These are phyloP conservation scores for Backusella tarrabulga DNA, from an alignment of 192 early-diverging fungal genomes.

Conservation along the genomic window DNA sequence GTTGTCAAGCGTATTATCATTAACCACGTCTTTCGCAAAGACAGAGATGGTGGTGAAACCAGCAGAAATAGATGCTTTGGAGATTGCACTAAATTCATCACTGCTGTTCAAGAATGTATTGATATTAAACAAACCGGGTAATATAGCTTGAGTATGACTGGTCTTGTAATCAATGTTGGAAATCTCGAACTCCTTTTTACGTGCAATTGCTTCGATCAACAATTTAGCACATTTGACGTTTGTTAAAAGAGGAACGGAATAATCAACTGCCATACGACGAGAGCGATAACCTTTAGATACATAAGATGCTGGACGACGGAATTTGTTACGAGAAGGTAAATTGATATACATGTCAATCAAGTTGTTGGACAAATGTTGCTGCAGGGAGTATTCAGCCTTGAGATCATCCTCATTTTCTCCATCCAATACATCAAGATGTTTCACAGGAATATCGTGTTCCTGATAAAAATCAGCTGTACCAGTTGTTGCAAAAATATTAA, in stretches of 20 bases:
- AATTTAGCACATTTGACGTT: slow-evolving; percentile 99
- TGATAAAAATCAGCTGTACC: slow-evolving; percentile 97
- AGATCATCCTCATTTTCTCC: slow-evolving; percentile 44
- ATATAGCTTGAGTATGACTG: slow-evolving; percentile 74
- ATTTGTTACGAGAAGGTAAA: slow-evolving; percentile 95
- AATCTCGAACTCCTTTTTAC: slow-evolving; percentile 66
- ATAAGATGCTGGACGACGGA: slow-evolving; percentile 93
- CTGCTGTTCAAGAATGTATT: slow-evolving; percentile 59
- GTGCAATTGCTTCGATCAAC: slow-evolving; percentile 93
- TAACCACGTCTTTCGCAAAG: slow-evolving; percentile 48
- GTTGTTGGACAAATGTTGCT: slow-evolving; percentile 95
- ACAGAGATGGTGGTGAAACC: slow-evolving; percentile 84
- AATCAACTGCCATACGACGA: slow-evolving; percentile 97
- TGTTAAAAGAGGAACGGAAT: slow-evolving; percentile 95
- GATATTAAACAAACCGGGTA: slow-evolving; percentile 91
- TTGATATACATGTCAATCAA: slow-evolving; percentile 99
- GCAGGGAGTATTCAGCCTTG: slow-evolving; percentile 88
- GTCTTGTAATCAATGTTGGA: slow-evolving; percentile 88
- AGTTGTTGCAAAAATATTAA: slow-evolving; percentile 91
- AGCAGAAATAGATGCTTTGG: slow-evolving; percentile 74
- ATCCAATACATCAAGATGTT: slow-evolving; percentile 85
- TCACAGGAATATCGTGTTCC: slow-evolving; percentile 91
- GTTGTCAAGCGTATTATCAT: slow-evolving; percentile 41
- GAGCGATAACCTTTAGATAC: slow-evolving; percentile 93
- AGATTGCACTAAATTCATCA: slow-evolving; percentile 60